phyloP scores from a whole-genome alignment of 352 stramenopile species.

The Pythium volutum region DNA sequence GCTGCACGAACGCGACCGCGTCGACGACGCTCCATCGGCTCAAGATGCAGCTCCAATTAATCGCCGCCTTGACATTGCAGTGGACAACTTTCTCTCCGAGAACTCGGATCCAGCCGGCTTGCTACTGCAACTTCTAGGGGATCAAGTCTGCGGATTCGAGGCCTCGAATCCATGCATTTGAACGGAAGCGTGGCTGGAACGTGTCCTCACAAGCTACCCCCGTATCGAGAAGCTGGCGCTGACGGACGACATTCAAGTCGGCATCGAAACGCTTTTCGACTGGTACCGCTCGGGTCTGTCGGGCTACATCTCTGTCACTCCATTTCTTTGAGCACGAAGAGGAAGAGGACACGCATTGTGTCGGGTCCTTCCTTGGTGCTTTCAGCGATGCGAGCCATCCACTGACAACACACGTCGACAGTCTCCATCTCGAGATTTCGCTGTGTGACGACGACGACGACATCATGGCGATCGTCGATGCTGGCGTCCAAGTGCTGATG shows the following conservation, averaged over 20 bases:
- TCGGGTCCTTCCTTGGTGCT: neutral
- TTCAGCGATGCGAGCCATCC: neutral
- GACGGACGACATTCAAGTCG: neutral
- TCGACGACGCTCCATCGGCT: neutral
- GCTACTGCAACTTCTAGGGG: neutral
- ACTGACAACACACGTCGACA: neutral
- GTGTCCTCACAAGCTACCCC: neutral
- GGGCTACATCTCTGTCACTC: neutral
- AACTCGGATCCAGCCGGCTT: neutral
- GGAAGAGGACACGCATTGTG: neutral
- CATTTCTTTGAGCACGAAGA: no score
- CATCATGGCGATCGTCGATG: neutral
- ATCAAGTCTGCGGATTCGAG: neutral
- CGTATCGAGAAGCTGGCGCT: neutral
- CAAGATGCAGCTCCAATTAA: neutral
- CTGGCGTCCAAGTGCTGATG: neutral
- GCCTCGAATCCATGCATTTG: neutral
- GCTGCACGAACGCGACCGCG: neutral
- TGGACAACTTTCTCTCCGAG: neutral
- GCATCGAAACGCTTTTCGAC: neutral
- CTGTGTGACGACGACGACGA: neutral
- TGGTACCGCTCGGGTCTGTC: neutral
- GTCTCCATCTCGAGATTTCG: neutral
- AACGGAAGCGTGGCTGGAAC: neutral
- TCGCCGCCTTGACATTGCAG: neutral